Evolutionary conservation across 2,329 filamentous ascomycete genomes (phyloP), one percentile per base, ranked within the genome.

Genomic region (Aspergillus neoniger): DNA sequence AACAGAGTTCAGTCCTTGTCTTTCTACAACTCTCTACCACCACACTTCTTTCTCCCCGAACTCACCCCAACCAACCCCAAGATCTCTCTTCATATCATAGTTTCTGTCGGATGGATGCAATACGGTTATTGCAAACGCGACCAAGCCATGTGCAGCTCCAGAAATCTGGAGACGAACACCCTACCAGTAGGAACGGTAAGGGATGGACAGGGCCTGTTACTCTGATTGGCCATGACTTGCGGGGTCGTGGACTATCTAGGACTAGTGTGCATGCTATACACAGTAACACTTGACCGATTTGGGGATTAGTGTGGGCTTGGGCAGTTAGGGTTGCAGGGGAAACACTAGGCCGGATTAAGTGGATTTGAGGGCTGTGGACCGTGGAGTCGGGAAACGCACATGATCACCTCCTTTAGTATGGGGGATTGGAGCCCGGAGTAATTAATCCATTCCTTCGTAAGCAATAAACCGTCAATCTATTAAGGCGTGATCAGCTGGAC

Each of bases 171-270:
- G 50, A 38, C 30, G 30, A 38, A 53, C 50, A 38, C 50, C 50
- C 39, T 55, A 23, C 53, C 23, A 44, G 53, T 32, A 55, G 39
- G 43, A 55, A 44, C 53, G 57, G 57, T 47, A 56, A 60, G 48
- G 44, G 54, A 58, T 56, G 50, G 48, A 39, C 36, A 32, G 30
- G 47, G 21, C 25, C 7, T 14, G 28, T 36, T 10, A 12, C 8
- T 38, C 19, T 32, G 12, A 66, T 66, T 66, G 61, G 65, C 30
- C 10, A 2, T 9, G 51, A 58, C 60, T 58, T 66, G 65, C 63
- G 65, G 65, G 65, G 65, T 62, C 58, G 49, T 38, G 19, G 30
- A 19, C 58, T 39, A 44, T 41, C 38, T 41, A 4, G 50, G 60
- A 36, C 23, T 57, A 59, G 57, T 14, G 21, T 17, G 21, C 28